Base-by-base conservation (phyloP, 75 land plant genomes). In the Selaginella tamariscina region DNA sequence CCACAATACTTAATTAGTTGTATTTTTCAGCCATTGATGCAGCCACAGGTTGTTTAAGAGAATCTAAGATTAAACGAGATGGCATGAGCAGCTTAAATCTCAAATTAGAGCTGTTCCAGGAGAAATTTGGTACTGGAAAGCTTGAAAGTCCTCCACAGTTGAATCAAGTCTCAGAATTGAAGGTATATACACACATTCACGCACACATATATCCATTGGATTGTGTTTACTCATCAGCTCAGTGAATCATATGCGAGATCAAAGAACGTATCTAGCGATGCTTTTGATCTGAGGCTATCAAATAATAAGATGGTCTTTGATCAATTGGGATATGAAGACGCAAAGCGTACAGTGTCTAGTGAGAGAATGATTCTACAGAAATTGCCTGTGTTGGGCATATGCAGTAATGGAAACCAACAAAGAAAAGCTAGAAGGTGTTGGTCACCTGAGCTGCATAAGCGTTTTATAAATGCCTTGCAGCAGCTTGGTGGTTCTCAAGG, bases 401-500 rank as follows among this genome's bases (percentile, higher is more conserved):
- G 49, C 49, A 5, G 11, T 5, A 39, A 39, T 15, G 5, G 11
- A 5, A 5, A 39, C 49, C 49, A 39, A 39, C 73, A 72, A 29
- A 72, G 71, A 64, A 72, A 72, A 27, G 27, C 30, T 20, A 33
- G 74, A 29, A 23, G 83, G 39, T 84, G 86, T 68, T 84, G 86
- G 86, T 84, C 86, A 15, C 79, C 81, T 33, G 86, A 84, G 44
- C 70, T 84, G 65, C 86, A 84, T 62, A 59, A 81, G 8, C 69
- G 79, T 1, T 84, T 84, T 69, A 81, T 84, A 44, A 75, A 23
- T 68, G 86, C 86, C 22, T 68, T 84, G 28, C 75, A 84, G 33
- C 78, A 84, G 64, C 79, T 84, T 11, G 86, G 86, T 56, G 86
- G 86, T 27, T 64, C 86, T 18, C 81, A 81, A 78, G 83, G 86